phyloP scores from a whole-genome alignment of 2,329 filamentous ascomycete genomes.

The Neonectria neomacrospora region DNA sequence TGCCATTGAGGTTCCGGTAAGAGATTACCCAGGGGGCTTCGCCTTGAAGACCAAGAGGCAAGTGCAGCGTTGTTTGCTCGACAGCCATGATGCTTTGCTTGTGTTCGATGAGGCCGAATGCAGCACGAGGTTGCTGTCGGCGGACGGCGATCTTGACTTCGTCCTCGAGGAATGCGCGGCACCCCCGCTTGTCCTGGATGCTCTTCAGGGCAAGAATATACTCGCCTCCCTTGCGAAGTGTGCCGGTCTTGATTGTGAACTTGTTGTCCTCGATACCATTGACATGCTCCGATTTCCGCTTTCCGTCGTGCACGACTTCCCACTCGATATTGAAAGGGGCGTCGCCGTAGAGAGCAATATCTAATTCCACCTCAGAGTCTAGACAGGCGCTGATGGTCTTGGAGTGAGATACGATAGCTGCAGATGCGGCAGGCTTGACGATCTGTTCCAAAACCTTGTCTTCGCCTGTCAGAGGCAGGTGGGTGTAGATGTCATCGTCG shows the following conservation, averaged over 20 bases:
- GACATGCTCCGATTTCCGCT: conserved; percentile 75
- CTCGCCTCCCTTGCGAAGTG: conserved; percentile 83
- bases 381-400: conserved; percentile 78
- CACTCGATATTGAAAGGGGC: conserved; percentile 91
- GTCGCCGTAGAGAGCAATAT: conserved; percentile 82
- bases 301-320: conserved; percentile 90
- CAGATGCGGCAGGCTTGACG: conserved; percentile 91
- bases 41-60: conserved; percentile 88
- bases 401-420: conserved; percentile 70
- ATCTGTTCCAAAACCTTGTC: conserved; percentile 81
- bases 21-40: conserved; percentile 84
- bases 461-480: conserved; percentile 69
- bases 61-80: conserved; percentile 76
- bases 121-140: conserved; percentile 85
- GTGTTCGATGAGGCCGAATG: conserved; percentile 87
- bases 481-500: conserved; percentile 83
- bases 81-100: conserved; percentile 79
- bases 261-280: conserved; percentile 70
- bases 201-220: conserved; percentile 88
- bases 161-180: conserved; percentile 86
- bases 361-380: conserved; percentile 80
- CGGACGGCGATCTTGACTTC: conserved; percentile 87
- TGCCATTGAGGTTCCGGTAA: conserved; percentile 75
- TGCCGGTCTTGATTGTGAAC: conserved; percentile 79
- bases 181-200: conserved; percentile 86